A percentile compares a stretch with the other conserved stretches of the same genome.
Conservation (phyloP, 495 filamentous ascomycete genomes). For the Tuber aestivum region DNA sequence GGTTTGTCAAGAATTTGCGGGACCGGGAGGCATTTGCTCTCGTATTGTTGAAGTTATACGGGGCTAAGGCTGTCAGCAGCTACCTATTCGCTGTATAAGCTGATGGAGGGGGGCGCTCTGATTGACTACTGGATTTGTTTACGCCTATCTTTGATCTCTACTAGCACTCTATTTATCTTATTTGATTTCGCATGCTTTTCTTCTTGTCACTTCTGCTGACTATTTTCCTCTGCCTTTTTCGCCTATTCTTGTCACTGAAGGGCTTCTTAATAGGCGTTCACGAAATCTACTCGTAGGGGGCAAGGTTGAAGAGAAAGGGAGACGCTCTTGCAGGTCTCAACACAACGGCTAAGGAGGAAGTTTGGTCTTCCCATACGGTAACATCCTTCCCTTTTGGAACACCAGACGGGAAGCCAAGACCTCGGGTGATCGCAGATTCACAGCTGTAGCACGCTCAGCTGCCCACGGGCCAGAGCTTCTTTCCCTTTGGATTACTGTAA, state of each 20-base stretch:
- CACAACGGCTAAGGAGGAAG: neutral
- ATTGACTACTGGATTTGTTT: neutral
- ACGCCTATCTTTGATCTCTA: neutral
- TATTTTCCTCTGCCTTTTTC: neutral
- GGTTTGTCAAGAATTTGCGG: neutral
- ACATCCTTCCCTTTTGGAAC: neutral
- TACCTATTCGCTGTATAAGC: neutral
- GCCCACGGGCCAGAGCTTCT: neutral
- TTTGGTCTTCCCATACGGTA: neutral
- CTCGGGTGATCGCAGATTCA: neutral
- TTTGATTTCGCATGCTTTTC: neutral
- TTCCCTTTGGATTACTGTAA: neutral
- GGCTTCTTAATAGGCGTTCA: neutral
- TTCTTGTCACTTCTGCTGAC: neutral
- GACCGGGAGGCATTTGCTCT: neutral
- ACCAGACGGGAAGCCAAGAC: neutral
- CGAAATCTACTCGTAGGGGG: neutral
- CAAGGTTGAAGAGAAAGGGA: neutral
- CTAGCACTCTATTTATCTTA: neutral
- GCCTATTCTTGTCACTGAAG: neutral
- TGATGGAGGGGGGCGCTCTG: neutral
- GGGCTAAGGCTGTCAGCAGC: neutral
- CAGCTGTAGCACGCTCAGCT: neutral
- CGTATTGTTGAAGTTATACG: neutral
- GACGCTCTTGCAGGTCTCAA: neutral